Percentiles rank a stretch among this genome's conserved stretches.
phyloP scores from a whole-genome alignment of 768 basidiomycete species.

The Cytidiella melzeri region DNA sequence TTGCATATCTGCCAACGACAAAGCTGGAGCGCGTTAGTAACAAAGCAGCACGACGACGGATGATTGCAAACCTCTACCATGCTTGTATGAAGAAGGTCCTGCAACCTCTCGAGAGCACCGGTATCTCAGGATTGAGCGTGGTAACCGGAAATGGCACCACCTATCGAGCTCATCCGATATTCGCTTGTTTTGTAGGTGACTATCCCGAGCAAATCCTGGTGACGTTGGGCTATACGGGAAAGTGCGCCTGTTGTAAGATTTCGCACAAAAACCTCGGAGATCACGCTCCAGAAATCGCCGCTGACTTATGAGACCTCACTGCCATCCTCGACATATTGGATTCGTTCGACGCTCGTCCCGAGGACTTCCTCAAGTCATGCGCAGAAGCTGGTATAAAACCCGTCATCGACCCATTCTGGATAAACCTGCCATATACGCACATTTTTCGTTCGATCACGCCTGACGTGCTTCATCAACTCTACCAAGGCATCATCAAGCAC shows the following conservation, averaged over 20 bases:
- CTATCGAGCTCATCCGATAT: slow-evolving; percentile 19
- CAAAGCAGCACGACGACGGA: slow-evolving; percentile 15
- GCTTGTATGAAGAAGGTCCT: slow-evolving; percentile 14
- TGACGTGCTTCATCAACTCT: slow-evolving; percentile 26
- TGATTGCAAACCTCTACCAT: slow-evolving; percentile 21
- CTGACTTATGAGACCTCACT: slow-evolving; percentile 1
- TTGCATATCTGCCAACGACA: slow-evolving; percentile 22
- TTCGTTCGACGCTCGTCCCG: background rate
- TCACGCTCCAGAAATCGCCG: background rate
- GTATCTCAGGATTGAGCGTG: slow-evolving; percentile 11
- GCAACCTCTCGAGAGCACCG: slow-evolving; percentile 10
- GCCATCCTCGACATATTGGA: slow-evolving; percentile 9
- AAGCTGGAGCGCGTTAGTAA: slow-evolving; percentile 15
- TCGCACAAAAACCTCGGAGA: slow-evolving; percentile 10
- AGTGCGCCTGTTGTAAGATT: slow-evolving; percentile 17
- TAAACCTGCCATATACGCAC: slow-evolving; percentile 18
- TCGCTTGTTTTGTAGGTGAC: slow-evolving; percentile 17
- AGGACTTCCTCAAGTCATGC: slow-evolving; percentile 12
- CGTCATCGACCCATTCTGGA: slow-evolving; percentile 20
- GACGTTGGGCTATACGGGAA: slow-evolving; percentile 15
- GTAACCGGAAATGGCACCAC: slow-evolving; percentile 17
- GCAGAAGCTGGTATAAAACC: slow-evolving; percentile 17
- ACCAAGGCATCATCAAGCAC: slow-evolving; percentile 26
- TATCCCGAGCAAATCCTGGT: slow-evolving; percentile 23
- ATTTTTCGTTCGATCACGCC: slow-evolving; percentile 22